Conservation (phyloP, 495 filamentous ascomycete species). For the Podospora pseudoanserina region DNA sequence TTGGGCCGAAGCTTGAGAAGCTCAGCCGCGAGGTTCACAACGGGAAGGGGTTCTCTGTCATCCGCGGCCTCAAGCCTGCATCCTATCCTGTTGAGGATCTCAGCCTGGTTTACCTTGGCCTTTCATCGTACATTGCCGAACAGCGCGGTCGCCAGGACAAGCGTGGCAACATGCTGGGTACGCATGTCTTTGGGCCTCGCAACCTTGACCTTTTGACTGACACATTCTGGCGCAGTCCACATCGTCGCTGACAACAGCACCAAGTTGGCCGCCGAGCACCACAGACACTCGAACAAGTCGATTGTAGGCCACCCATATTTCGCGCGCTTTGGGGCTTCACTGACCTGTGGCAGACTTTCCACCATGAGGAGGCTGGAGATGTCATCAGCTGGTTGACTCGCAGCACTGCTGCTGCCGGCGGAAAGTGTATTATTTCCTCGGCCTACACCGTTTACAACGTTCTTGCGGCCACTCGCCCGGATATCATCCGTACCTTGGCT, state of each 20-base stretch:
- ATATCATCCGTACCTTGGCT: conserved; percentile 57
- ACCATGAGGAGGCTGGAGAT: conserved; percentile 67
- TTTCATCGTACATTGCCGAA: conserved; percentile 56
- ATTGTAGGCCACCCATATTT: conserved; percentile 38
- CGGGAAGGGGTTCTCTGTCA: conserved; percentile 52
- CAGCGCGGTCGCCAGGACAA: conserved; percentile 56
- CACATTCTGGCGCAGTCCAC: conserved; percentile 40
- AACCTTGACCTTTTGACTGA: background rate
- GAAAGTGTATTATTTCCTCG: conserved; percentile 59
- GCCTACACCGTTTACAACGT: conserved; percentile 61
- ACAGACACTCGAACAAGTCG: conserved; percentile 48
- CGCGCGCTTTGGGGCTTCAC: background rate
- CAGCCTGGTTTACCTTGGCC: conserved; percentile 52
- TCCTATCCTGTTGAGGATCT: conserved; percentile 52
- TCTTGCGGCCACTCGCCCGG: conserved; percentile 57
- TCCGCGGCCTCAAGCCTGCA: conserved; percentile 53
- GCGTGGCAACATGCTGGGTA: conserved; percentile 56
- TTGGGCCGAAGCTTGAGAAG: conserved; percentile 45
- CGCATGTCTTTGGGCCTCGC: conserved; percentile 10
- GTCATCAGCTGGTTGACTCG: conserved; percentile 62
- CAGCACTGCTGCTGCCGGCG: conserved; percentile 52
- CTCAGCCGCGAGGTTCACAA: conserved; percentile 47
- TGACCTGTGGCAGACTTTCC: conserved; percentile 54
- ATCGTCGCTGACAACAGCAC: conserved; percentile 49
- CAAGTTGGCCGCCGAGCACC: conserved; percentile 42